Evolutionary conservation across 2,329 filamentous ascomycete genomes (phyloP).

Genomic region (Neurospora sp.): DNA sequence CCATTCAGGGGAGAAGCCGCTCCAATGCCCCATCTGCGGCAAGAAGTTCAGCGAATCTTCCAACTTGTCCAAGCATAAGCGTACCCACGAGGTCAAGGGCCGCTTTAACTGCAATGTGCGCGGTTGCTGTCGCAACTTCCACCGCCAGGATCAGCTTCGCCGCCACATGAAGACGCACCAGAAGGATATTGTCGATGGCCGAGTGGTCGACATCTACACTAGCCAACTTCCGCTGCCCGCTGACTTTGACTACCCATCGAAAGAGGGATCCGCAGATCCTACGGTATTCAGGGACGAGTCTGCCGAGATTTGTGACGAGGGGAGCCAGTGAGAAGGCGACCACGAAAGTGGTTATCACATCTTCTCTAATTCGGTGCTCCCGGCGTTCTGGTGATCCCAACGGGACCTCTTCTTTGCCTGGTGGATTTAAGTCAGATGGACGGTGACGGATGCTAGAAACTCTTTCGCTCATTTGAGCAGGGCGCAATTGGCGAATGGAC

Average conservation of each 20-base stretch:
- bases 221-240: not conserved
- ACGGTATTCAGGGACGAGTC: not conserved
- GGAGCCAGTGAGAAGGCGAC: not conserved
- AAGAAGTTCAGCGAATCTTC: conserved; percentile 55
- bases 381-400: not conserved
- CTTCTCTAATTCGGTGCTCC: not conserved
- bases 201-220: not conserved
- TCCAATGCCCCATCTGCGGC: conserved; percentile 47
- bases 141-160: conserved; percentile 50
- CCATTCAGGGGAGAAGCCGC: conserved; percentile 55
- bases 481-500: not conserved
- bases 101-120: conserved; percentile 36
- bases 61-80: conserved; percentile 55
- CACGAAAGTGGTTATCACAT: not conserved
- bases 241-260: not conserved
- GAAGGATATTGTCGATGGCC: conserved; percentile 4
- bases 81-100: conserved; percentile 46
- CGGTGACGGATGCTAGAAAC: not conserved
- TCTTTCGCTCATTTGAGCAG: not conserved
- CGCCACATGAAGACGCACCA: conserved; percentile 37
- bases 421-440: not conserved
- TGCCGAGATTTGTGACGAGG: not conserved
- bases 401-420: not conserved
- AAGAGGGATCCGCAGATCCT: not conserved
- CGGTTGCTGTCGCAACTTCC: conserved; percentile 46